phyloP scores from a whole-genome alignment of 345 rosid genomes.

The Rubroshorea leprosula region DNA sequence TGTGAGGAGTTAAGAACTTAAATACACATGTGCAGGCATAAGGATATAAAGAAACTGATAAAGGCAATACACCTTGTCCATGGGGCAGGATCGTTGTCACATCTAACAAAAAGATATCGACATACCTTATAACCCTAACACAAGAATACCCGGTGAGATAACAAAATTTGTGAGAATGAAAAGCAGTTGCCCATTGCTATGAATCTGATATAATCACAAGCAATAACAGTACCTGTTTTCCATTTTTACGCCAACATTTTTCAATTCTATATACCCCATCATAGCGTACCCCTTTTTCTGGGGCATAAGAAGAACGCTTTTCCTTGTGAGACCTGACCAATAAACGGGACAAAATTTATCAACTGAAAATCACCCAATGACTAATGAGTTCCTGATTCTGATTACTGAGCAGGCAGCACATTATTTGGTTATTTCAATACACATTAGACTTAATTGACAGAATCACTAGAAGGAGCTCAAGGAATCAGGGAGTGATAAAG shows the following conservation, averaged over 20 bases:
- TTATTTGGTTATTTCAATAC: too few species aligned
- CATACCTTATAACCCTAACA: conserved; percentile 47
- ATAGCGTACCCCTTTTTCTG: conserved; percentile 56
- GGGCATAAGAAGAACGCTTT: conserved; percentile 59
- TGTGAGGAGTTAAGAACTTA: too few species aligned
- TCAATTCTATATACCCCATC: conserved; percentile 71
- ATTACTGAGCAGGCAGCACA: too few species aligned
- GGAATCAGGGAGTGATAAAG: too few species aligned
- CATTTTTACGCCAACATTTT: conserved; percentile 66
- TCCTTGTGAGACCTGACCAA: conserved; percentile 53
- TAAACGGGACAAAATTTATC: too few species aligned
- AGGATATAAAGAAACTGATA: too few species aligned
- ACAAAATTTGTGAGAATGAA: background rate
- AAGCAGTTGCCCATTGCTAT: background rate
- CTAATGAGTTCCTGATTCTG: too few species aligned
- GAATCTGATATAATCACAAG: too few species aligned
- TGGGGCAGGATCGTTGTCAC: conserved; percentile 67
- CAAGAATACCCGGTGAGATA: conserved; percentile 10
- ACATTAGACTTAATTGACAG: too few species aligned
- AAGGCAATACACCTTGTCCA: conserved; percentile 48
- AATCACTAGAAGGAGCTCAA: too few species aligned
- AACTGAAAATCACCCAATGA: conserved; percentile 1
- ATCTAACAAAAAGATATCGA: conserved; percentile 58
- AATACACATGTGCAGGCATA: background rate
- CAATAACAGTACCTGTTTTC: conserved; percentile 47